Evolutionary conservation across 1,284 basidiomycete species (phyloP).

Genomic region (Pisolithus thermaeus): DNA sequence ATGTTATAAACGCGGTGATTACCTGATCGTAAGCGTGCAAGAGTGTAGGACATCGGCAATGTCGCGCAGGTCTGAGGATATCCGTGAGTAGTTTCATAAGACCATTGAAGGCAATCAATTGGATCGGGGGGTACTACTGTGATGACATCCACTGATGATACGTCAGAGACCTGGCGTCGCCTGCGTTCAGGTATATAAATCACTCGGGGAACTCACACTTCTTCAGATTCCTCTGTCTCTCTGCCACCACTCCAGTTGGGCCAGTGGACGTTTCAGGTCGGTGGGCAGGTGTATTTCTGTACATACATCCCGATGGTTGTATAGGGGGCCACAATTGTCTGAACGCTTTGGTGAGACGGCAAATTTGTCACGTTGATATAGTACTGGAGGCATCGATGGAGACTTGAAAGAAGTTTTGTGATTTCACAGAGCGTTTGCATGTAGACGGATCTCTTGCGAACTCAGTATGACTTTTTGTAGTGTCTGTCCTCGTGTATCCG

Average conservation of each 20-base stretch:
- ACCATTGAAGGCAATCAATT: slow-evolving; percentile 7
- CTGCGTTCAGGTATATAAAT: slow-evolving; percentile 35
- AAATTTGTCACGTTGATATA: slow-evolving; percentile 79
- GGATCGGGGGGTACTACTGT: slow-evolving; percentile 1
- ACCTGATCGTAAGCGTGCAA: slow-evolving; percentile 18
- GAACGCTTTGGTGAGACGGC: slow-evolving; percentile 69
- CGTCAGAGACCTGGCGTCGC: slow-evolving; percentile 18
- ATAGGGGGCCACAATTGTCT: slow-evolving; percentile 55
- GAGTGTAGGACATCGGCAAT: slow-evolving; percentile 26
- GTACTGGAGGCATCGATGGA: slow-evolving; percentile 42
- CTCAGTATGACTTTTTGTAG: slow-evolving; percentile 36
- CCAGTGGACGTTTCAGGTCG: slow-evolving; percentile 53
- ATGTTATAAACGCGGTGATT: slow-evolving; percentile 37
- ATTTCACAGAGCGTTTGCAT: slow-evolving; percentile 17
- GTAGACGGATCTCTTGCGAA: slow-evolving; percentile 33
- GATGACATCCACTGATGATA: slow-evolving; percentile 15
- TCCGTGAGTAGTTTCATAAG: slow-evolving; percentile 6
- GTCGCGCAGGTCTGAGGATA: slow-evolving; percentile 27
- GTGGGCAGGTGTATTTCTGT: slow-evolving; percentile 16
- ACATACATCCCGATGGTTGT: slow-evolving; percentile 3
- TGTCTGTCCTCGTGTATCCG: slow-evolving; percentile 3
- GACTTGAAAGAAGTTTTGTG: slow-evolving; percentile 37
- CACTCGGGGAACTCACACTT: slow-evolving; percentile 35
- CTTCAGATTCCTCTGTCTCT: slow-evolving; percentile 58
- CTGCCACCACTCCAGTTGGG: slow-evolving; percentile 70